Conservation (phyloP, 73 alveolate species). For the Stentor roeselii region DNA sequence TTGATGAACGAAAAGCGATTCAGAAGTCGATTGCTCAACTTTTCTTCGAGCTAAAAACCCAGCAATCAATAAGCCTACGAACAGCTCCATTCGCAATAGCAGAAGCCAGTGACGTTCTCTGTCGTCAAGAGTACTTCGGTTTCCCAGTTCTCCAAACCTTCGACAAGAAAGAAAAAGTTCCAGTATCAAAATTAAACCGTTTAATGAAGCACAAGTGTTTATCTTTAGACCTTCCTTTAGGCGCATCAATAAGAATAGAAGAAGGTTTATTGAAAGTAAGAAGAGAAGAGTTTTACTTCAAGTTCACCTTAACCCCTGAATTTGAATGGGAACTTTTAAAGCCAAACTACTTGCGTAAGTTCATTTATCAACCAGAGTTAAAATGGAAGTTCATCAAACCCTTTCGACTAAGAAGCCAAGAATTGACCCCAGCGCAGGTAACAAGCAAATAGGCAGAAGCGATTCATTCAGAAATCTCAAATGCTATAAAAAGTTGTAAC, state of each 20-base stretch:
- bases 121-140: conserved; percentile 11
- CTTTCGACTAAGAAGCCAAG: not conserved
- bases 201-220: not conserved
- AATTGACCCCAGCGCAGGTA: not conserved
- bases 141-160: not conserved
- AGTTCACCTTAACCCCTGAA: not conserved
- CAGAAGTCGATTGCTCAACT: not conserved
- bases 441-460: not conserved
- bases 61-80: not conserved
- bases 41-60: not conserved
- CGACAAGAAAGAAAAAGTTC: not conserved
- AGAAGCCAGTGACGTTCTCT: conserved; percentile 15
- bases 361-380: no score
- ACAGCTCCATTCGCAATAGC: not conserved
- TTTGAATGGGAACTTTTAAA: not conserved
- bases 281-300: not conserved
- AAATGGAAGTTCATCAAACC: no score
- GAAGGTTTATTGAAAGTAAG: conserved; percentile 1
- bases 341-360: no score
- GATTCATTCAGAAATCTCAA: not conserved
- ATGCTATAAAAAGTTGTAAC: not conserved
- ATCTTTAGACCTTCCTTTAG: not conserved
- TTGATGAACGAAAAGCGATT: not conserved
- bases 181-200: not conserved
- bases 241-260: not conserved